Evolutionary conservation across 2,329 filamentous ascomycete species (phyloP).

Genomic region (Chaetomium sp.): DNA sequence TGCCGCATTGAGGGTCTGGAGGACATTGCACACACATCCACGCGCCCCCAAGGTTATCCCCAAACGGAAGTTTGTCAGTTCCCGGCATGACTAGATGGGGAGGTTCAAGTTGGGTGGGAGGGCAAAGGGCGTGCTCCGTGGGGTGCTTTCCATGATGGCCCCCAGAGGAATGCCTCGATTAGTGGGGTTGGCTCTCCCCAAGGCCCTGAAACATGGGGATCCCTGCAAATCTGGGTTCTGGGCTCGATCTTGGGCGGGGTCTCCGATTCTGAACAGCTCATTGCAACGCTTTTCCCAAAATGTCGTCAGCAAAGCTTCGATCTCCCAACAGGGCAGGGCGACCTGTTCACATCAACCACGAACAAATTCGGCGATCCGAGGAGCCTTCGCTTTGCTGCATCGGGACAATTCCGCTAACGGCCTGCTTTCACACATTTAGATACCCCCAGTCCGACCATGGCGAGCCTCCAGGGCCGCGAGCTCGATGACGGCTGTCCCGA

Average conservation of each 20-base stretch:
- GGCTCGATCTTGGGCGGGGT: conserved; percentile 11
- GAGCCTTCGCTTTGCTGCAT: background rate
- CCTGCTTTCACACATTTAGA: background rate
- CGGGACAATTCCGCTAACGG: background rate
- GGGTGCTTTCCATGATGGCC: conserved; percentile 3
- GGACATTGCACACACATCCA: background rate
- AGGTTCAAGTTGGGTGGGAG: background rate
- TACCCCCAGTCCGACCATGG: conserved; percentile 11
- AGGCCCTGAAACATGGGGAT: conserved; percentile 12
- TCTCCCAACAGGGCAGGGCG: too few relatives aligned
- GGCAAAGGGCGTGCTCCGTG: background rate
- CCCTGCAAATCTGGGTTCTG: conserved; percentile 11
- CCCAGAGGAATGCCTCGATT: background rate
- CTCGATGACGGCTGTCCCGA: conserved; percentile 25
- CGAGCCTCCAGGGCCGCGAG: conserved; percentile 17
- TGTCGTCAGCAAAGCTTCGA: conserved; percentile 11
- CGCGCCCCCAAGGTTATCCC: background rate
- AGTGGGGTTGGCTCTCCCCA: conserved; percentile 8
- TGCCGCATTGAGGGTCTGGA: background rate
- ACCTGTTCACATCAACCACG: background rate
- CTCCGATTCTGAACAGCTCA: background rate
- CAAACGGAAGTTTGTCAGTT: background rate
- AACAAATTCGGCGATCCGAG: background rate
- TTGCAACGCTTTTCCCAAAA: conserved; percentile 5
- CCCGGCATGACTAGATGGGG: too few relatives aligned